Evolutionary conservation across 2,329 filamentous ascomycete genomes (phyloP).

Genomic region (Trichoderma arundinaceum): DNA sequence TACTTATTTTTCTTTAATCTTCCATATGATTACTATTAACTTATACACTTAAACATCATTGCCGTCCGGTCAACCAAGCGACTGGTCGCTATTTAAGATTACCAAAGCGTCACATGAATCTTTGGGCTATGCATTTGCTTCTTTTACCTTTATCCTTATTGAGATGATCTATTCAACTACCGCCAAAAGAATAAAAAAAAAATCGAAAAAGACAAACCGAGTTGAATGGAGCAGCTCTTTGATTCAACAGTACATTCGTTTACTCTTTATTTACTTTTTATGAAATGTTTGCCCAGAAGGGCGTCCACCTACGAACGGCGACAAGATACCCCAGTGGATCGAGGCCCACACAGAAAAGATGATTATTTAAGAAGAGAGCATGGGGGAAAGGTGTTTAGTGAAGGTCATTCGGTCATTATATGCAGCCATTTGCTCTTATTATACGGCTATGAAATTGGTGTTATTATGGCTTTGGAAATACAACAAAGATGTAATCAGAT

Average conservation of each 20-base stretch:
- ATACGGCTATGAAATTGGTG: constrained; percentile 13
- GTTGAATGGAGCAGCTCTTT: constrained; percentile 1
- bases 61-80: constrained; percentile 9
- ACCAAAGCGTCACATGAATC: neutral
- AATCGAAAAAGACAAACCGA: neutral
- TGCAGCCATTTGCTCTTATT: constrained; percentile 9
- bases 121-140: neutral
- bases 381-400: constrained; percentile 4
- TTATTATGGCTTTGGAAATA: constrained; percentile 8
- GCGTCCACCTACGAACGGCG: constrained; percentile 26
- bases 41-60: constrained; percentile 10
- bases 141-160: neutral
- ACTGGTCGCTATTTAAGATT: constrained; percentile 8
- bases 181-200: neutral
- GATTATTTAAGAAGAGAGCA: neutral
- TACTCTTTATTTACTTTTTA: constrained; percentile 20
- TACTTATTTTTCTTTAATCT: constrained; percentile 20
- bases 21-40: constrained; percentile 8
- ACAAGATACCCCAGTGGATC: constrained; percentile 24
- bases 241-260: constrained; percentile 18
- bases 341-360: constrained; percentile 12
- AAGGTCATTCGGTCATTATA: constrained; percentile 10
- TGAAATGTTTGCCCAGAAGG: constrained; percentile 15
- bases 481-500: constrained; percentile 21
- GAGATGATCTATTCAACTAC: constrained; percentile 6